phyloP scores from a whole-genome alignment of 2,329 filamentous ascomycete species.

The Penicillium brasilianum region DNA sequence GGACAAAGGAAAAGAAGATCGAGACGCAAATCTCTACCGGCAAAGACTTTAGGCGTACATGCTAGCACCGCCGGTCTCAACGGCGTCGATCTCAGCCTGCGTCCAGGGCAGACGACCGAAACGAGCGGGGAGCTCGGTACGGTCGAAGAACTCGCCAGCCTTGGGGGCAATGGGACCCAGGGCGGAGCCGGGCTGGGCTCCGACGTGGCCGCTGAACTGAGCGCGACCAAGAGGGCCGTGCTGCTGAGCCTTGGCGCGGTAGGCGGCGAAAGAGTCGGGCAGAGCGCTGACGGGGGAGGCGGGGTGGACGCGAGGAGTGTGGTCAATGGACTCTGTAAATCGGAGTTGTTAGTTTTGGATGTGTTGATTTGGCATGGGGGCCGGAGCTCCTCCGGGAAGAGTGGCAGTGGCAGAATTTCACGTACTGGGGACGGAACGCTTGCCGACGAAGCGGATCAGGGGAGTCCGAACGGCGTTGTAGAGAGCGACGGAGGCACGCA shows the following conservation, averaged over 20 bases:
- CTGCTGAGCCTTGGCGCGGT: constrained; percentile 67
- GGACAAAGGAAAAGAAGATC: not conserved
- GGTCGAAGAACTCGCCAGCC: constrained; percentile 82
- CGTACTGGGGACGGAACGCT: constrained; percentile 52
- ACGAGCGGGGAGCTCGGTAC: constrained; percentile 80
- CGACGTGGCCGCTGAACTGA: constrained; percentile 52
- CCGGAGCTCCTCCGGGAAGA: not conserved
- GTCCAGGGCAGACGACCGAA: constrained; percentile 79
- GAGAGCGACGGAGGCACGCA: constrained; percentile 51
- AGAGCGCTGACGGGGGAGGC: constrained; percentile 61
- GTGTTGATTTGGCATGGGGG: not conserved
- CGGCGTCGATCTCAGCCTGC: constrained; percentile 86
- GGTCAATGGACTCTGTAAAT: constrained; percentile 52
- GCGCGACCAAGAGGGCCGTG: constrained; percentile 62
- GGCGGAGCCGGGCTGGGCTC: constrained; percentile 68
- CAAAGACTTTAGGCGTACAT: constrained; percentile 54
- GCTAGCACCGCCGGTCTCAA: constrained; percentile 90
- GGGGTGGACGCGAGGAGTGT: constrained; percentile 64
- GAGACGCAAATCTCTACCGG: constrained; percentile 18
- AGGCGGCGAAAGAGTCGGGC: constrained; percentile 66
- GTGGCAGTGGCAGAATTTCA: constrained; percentile 12
- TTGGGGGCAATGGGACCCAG: constrained; percentile 74
- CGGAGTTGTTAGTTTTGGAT: constrained; percentile 21
- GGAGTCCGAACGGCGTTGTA: constrained; percentile 51
- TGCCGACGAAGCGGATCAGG: constrained; percentile 57